Conservation (phyloP, 23 red algal species). For the Gracilaria caudata region DNA sequence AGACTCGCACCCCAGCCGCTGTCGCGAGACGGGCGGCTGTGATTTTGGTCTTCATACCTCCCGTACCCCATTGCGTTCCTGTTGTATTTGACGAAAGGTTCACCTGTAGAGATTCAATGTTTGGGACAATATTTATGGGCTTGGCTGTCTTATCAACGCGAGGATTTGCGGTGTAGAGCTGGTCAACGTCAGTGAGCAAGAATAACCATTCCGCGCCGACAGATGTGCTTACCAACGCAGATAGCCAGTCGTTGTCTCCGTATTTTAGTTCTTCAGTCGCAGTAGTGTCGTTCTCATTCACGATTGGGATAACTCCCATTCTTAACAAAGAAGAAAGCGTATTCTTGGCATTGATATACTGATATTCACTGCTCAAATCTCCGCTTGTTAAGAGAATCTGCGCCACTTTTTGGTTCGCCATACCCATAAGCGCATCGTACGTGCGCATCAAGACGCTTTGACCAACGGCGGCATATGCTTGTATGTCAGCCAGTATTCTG, state of each 20-base stretch:
- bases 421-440: slow-evolving; percentile 86
- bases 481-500: slow-evolving; percentile 67
- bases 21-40: slow-evolving; percentile 96
- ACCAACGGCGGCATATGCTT: slow-evolving; percentile 96
- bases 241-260: slow-evolving; percentile 94
- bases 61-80: slow-evolving; percentile 99
- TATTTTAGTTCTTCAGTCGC: slow-evolving; percentile 84
- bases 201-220: slow-evolving; percentile 96
- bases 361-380: slow-evolving; percentile 84
- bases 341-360: slow-evolving; percentile 90
- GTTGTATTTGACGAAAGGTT: slow-evolving; percentile 60
- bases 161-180: slow-evolving; percentile 95
- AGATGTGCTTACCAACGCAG: slow-evolving; percentile 82
- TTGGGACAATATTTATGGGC: slow-evolving; percentile 83
- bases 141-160: slow-evolving; percentile 66
- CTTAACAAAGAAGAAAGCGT: slow-evolving; percentile 82
- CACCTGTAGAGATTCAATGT: slow-evolving; percentile 50
- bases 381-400: slow-evolving; percentile 90
- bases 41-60: slow-evolving; percentile 98
- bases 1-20: slow-evolving; percentile 88
- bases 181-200: slow-evolving; percentile 96
- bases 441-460: slow-evolving; percentile 90
- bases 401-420: slow-evolving; percentile 82
- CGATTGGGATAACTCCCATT: slow-evolving; percentile 91
- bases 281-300: slow-evolving; percentile 90